Conservation (phyloP, 2,329 filamentous ascomycete species). For the Paecilomyces variotii region DNA sequence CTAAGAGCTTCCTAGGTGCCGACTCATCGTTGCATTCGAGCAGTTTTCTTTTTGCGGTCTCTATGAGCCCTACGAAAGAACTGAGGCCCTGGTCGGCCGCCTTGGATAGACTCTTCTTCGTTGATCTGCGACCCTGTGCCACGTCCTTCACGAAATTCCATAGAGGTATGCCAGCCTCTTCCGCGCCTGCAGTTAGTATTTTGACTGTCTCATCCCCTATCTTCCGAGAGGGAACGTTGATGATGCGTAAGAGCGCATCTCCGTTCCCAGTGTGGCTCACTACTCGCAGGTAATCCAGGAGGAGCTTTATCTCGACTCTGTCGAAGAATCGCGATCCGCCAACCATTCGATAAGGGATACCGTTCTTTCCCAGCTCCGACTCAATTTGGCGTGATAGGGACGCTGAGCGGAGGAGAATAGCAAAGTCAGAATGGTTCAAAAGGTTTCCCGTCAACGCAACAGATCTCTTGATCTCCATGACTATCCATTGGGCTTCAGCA, state of each 20-base stretch:
- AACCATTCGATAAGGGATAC: conserved; percentile 86
- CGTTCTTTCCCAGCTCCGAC: conserved; percentile 66
- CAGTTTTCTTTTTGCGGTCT: conserved; percentile 50
- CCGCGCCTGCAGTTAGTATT: conserved; percentile 66
- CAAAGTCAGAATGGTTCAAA: conserved; percentile 68
- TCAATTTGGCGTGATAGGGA: conserved; percentile 80
- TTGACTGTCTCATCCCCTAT: conserved; percentile 75
- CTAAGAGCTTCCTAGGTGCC: conserved; percentile 43
- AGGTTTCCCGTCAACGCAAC: conserved; percentile 64
- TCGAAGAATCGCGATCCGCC: conserved; percentile 90
- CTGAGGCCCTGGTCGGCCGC: conserved; percentile 50
- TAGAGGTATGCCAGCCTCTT: conserved; percentile 58
- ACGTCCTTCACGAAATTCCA: conserved; percentile 65
- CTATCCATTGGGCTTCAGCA: conserved; percentile 80
- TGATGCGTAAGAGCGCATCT: conserved; percentile 72
- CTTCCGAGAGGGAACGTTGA: conserved; percentile 75
- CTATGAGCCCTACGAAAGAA: conserved; percentile 52
- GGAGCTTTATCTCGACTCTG: conserved; percentile 73
- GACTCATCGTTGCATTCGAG: conserved; percentile 32
- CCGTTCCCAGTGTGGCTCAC: conserved; percentile 80
- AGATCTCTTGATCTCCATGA: conserved; percentile 68
- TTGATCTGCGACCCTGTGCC: conserved; percentile 44
- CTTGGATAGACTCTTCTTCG: conserved; percentile 48
- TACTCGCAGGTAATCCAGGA: conserved; percentile 82
- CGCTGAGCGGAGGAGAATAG: conserved; percentile 79